A percentile compares a stretch with the other conserved stretches of the same genome.
These are phyloP conservation scores for Adansonia digitata DNA, from an alignment of 345 rosid species.

Conservation along the genomic window DNA sequence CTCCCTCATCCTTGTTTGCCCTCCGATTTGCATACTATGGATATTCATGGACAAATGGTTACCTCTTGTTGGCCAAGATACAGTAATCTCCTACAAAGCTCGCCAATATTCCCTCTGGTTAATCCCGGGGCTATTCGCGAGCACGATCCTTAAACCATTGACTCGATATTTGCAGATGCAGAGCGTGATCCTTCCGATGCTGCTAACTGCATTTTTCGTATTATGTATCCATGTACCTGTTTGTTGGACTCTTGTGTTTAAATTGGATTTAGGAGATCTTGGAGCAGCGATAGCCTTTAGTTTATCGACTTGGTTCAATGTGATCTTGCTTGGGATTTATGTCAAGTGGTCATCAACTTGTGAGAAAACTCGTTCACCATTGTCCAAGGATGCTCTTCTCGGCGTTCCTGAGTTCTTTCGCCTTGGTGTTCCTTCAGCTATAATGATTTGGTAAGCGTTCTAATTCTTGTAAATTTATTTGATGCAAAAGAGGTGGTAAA, in stretches of 20 bases:
- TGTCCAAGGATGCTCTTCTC: constrained; percentile 13
- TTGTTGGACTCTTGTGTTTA: constrained; percentile 38
- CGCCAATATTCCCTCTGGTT: constrained; percentile 27
- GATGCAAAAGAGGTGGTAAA: too few relatives aligned
- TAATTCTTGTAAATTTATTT: not conserved
- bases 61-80: constrained; percentile 30
- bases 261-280: constrained; percentile 18
- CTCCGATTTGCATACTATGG: constrained; percentile 24
- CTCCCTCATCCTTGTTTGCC: constrained; percentile 23
- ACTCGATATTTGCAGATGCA: constrained; percentile 30
- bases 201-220: constrained; percentile 16
- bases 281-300: constrained; percentile 37
- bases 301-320: constrained; percentile 39
- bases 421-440: constrained; percentile 33
- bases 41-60: constrained; percentile 26
- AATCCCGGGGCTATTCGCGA: constrained; percentile 30
- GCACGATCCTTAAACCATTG: constrained; percentile 23
- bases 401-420: constrained; percentile 25
- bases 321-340: constrained; percentile 26
- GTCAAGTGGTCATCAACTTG: constrained; percentile 28
- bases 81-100: constrained; percentile 22
- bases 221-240: constrained; percentile 27
- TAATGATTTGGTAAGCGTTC: constrained; percentile 31
- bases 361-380: constrained; percentile 18
- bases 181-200: constrained; percentile 34